Evolutionary conservation across 768 basidiomycete species (phyloP).

Genomic region (Pulveroboletus sp.): DNA sequence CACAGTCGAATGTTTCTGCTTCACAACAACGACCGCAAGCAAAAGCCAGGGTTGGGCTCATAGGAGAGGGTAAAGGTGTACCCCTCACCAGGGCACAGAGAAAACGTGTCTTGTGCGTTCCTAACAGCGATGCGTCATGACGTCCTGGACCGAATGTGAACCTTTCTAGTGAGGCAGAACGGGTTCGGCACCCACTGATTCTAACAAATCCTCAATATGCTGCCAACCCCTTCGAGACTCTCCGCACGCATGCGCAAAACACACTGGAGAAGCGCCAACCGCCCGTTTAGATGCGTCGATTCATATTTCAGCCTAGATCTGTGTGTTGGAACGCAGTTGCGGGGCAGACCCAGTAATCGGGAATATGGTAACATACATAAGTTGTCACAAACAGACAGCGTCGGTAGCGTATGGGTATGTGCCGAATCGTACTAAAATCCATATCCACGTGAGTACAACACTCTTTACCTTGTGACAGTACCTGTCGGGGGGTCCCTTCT

Average conservation of each 20-base stretch:
- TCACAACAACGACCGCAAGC: constrained; percentile 13
- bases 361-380: constrained; percentile 23
- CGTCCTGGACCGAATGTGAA: not conserved
- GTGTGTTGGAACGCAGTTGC: not conserved
- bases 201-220: constrained; percentile 60
- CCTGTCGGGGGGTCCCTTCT: not conserved
- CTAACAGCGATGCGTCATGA: not conserved
- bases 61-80: constrained; percentile 59
- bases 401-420: constrained; percentile 20
- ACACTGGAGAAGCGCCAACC: constrained; percentile 55
- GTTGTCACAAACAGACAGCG: constrained; percentile 14
- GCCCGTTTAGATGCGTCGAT: not conserved
- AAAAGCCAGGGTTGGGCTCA: constrained; percentile 43
- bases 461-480: not conserved
- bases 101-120: constrained; percentile 62
- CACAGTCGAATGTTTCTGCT: constrained; percentile 11
- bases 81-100: constrained; percentile 62
- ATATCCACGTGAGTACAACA: constrained; percentile 14
- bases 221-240: constrained; percentile 69
- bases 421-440: constrained; percentile 20
- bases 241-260: constrained; percentile 76
- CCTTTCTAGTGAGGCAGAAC: constrained; percentile 54
- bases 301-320: not conserved
- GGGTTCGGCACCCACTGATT: constrained; percentile 64
- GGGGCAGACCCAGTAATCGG: not conserved